Evolutionary conservation across 148 eudicot genomes (phyloP).

Genomic region (Chenopodium quinoa): DNA sequence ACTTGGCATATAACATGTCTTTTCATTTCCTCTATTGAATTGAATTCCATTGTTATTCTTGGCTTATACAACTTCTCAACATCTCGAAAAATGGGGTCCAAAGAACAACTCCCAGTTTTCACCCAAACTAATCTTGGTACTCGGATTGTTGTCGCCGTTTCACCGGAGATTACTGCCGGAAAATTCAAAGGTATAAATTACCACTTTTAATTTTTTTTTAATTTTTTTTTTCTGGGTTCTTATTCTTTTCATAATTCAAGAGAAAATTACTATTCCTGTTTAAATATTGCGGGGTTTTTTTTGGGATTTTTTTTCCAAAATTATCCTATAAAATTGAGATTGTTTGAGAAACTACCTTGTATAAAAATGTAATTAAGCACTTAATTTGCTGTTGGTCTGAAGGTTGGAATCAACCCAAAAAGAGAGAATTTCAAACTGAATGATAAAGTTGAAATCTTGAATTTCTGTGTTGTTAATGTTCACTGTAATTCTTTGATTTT

Average conservation of each 20-base stretch:
- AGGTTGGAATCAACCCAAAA: neutral
- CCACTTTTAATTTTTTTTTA: too few species aligned
- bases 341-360: too few species aligned
- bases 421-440: neutral
- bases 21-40: neutral
- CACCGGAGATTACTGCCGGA: slow-evolving; percentile 36
- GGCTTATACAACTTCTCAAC: neutral
- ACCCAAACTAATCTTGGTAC: slow-evolving; percentile 57
- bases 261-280: neutral
- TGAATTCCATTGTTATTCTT: neutral
- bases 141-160: slow-evolving; percentile 40
- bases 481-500: neutral
- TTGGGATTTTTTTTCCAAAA: neutral
- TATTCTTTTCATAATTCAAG: neutral
- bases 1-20: too few species aligned
- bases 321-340: too few species aligned
- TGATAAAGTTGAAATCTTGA: neutral
- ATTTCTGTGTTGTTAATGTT: neutral
- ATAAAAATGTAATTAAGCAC: too few species aligned
- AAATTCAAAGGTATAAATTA: slow-evolving; percentile 41
- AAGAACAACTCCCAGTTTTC: slow-evolving; percentile 40
- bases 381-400: neutral
- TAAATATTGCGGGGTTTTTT: neutral
- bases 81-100: slow-evolving; percentile 20
- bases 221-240: neutral